Base-by-base conservation (phyloP, 305 asterid genomes). In the Withania somnifera region DNA sequence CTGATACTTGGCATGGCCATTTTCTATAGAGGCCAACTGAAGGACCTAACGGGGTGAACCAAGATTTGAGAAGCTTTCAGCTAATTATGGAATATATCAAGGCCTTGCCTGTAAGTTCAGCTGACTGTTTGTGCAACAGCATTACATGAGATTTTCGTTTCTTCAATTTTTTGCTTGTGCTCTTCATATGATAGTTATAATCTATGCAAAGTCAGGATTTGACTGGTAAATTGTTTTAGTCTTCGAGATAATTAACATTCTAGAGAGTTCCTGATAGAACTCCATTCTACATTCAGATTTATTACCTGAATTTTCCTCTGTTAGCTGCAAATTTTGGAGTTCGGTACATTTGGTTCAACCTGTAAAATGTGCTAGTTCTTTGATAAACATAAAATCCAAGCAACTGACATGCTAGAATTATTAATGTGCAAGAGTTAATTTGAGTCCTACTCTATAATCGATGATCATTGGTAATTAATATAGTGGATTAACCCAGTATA, bases 21-120 rank as follows among this genome's bases (percentile, higher is more conserved):
- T 75, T 50, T 60, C 81, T 87, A 85, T 94, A 95, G 99, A 94
- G 86, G 89, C 82, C 90, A 42, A 19, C 26, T 64, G 99, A 95
- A 53, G 94, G 94, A 80, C 89, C 89, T 60, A 85, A 81, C 6
- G 93, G 90, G 42, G 85, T 80, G 77, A 89, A 89, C 67, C 97
- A 95, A 87, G 99, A 95, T 90, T 82, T 94, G 90, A 92, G 99
- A 90, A 92, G 94, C 93, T 95, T 95, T 90, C 89, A 95, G 87
- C 88, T 95, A 88, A 94, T 95, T 84, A 84, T 95, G 85, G 99
- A 95, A 85, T 95, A 95, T 82, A 89, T 95, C 76, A 95, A 95
- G 89, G 99, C 99, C 75, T 90, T 95, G 89, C 99, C 99, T 42
- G 99, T 95, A 88, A 89, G 98, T 85, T 57, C 77, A 28, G 30